Base-by-base conservation (phyloP, 1,284 basidiomycete genomes). In the Cutaneotrichosporon cavernicola region DNA sequence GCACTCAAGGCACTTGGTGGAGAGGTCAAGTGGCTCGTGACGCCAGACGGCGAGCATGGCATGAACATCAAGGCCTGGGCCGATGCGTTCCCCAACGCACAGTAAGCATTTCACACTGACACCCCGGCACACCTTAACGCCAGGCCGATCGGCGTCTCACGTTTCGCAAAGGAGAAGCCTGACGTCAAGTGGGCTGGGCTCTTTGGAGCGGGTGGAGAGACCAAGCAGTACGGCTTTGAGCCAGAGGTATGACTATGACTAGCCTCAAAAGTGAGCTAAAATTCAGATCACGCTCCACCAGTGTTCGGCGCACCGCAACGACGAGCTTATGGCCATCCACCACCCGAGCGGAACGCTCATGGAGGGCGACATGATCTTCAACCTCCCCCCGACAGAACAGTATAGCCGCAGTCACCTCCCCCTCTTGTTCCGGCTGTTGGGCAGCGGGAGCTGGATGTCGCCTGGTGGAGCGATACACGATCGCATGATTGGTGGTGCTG, bases 251-350 rank as follows among this genome's bases (percentile, higher is more conserved):
- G 51, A 7, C 13, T 6, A 50, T 21, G n/a, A 50, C 8, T 13
- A 21, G 11, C 21, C 22, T 9, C 11, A 36, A 13, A 13, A 22
- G 21, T 60, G 8, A 53, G 30, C 14, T n/a, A 9, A 18, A 9
- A 18, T 61, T 7, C 18, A 80, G 74, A 77, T 81, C 68, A 68
- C 74, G 18, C 65, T 72, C 0, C 73, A 91, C 73, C 91, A 89
- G 76, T 93, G 96, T 73, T 85, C 90, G 14, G 90, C 91, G 0
- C 88, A 90, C 78, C 83, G 82, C 70, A 95, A 93, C 77, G 88
- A 92, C 76, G 96, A 97, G 68, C 86, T 97, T 18, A 91, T 91
- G 0, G 97, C 95, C 78, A 85, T 90, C 67, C 96, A 98, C 75
- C 81, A 83, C 16, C 84, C 87, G 0, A 89, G 88, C 16, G 90